These are phyloP conservation scores for Apiotrichum porosum DNA, from an alignment of 1,284 basidiomycete species.

Conservation along the genomic window DNA sequence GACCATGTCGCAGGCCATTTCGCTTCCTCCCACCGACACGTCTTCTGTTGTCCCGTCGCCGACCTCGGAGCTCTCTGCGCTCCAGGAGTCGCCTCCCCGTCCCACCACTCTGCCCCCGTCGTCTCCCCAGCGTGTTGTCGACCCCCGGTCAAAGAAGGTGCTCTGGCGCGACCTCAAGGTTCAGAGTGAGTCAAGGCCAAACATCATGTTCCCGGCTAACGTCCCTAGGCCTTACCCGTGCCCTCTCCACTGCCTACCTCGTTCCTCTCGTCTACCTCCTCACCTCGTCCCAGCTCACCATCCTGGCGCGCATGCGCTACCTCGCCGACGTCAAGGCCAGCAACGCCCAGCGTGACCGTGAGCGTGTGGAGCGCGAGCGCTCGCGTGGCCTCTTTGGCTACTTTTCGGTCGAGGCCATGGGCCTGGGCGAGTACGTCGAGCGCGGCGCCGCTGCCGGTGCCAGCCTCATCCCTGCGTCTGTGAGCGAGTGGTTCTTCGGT, in stretches of 20 bases:
- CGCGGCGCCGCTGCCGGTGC: slow-evolving; percentile 6
- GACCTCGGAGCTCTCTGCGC: slow-evolving; percentile 24
- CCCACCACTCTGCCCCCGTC: background rate
- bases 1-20: slow-evolving; percentile 39
- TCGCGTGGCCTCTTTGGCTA: slow-evolving; percentile 15
- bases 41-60: slow-evolving; percentile 35
- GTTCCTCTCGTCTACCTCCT: slow-evolving; percentile 45
- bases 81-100: slow-evolving; percentile 22
- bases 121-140: slow-evolving; percentile 1
- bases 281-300: slow-evolving; percentile 44
- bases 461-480: slow-evolving; percentile 1
- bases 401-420: slow-evolving; percentile 32
- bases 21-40: slow-evolving; percentile 41
- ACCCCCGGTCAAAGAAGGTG: slow-evolving; percentile 37
- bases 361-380: slow-evolving; percentile 1
- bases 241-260: slow-evolving; percentile 45
- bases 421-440: slow-evolving; percentile 30
- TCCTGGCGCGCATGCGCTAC: slow-evolving; percentile 41
- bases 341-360: slow-evolving; percentile 6
- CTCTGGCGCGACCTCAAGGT: slow-evolving; percentile 48
- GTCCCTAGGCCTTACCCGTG: slow-evolving; percentile 40
- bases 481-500: slow-evolving; percentile 2
- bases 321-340: slow-evolving; percentile 34
- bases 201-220: background rate
- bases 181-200: slow-evolving; percentile 33